phyloP scores from a whole-genome alignment of 768 basidiomycete genomes.

The Galerina sulciceps region DNA sequence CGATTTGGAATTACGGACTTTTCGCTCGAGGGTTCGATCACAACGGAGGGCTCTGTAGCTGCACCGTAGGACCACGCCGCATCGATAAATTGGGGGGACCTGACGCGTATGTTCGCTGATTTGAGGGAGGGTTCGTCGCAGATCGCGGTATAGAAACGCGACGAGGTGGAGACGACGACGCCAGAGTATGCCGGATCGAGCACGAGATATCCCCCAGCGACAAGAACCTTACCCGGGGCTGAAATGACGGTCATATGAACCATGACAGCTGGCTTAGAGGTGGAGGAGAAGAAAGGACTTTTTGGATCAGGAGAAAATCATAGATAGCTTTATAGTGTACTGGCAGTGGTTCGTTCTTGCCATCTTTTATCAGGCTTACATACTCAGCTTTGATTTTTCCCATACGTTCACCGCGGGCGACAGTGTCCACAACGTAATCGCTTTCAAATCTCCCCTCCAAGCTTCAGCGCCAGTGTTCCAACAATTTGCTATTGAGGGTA shows the following conservation, averaged over 20 bases:
- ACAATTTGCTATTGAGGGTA: conserved; percentile 11
- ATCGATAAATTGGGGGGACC: conserved; percentile 89
- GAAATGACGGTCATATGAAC: conserved; percentile 73
- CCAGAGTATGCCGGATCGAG: conserved; percentile 88
- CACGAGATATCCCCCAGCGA: conserved; percentile 97
- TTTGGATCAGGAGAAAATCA: conserved; percentile 2
- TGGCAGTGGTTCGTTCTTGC: conserved; percentile 6
- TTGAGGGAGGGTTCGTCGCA: conserved; percentile 35
- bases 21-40: conserved; percentile 35
- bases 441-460: conserved; percentile 12
- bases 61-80: conserved; percentile 79
- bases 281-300: conserved; percentile 14
- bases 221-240: conserved; percentile 91
- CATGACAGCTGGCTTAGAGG: conserved; percentile 32
- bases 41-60: conserved; percentile 37
- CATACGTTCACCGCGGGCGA: conserved; percentile 15
- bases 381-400: conserved; percentile 14
- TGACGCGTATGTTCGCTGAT: conserved; percentile 63
- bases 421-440: conserved; percentile 19
- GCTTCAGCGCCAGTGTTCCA: conserved; percentile 11
- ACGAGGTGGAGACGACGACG: conserved; percentile 88
- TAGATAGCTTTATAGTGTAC: conserved; percentile 17
- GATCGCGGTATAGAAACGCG: conserved; percentile 89
- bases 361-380: conserved; percentile 14
- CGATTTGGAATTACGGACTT: conserved; percentile 40